phyloP scores from a whole-genome alignment of 495 filamentous ascomycete species.

The Jackrogersella multiformis region DNA sequence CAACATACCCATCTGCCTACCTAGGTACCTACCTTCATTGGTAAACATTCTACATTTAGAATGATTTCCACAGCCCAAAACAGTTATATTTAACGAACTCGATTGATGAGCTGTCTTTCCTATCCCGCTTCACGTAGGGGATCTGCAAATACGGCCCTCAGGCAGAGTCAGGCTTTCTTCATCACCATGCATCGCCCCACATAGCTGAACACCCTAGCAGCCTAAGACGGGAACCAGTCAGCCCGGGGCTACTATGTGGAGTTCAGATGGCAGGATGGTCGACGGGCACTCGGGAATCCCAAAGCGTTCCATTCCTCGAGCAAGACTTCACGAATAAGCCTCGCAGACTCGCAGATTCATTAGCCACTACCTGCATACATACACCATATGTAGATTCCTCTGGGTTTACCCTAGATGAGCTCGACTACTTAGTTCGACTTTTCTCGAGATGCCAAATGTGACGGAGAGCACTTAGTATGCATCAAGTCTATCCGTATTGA shows the following conservation, averaged over 20 bases:
- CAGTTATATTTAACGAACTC: not conserved
- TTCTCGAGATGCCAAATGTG: not conserved
- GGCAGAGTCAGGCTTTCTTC: constrained; percentile 3
- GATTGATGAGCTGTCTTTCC: not conserved
- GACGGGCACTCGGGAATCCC: not conserved
- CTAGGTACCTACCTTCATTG: not conserved
- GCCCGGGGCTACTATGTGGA: constrained; percentile 4
- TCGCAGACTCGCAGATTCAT: too few relatives aligned
- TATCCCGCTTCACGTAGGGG: not conserved
- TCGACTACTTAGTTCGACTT: not conserved
- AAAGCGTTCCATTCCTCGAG: not conserved
- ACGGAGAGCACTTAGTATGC: not conserved
- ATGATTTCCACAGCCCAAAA: not conserved
- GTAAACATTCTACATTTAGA: too few relatives aligned
- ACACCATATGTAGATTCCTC: too few relatives aligned
- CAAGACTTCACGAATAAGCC: too few relatives aligned
- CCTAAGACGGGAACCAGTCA: not conserved
- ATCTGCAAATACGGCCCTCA: constrained; percentile 8
- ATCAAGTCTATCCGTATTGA: not conserved
- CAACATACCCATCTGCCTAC: not conserved
- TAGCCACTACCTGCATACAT: too few relatives aligned
- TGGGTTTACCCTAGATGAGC: not conserved
- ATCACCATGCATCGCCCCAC: constrained; percentile 26
- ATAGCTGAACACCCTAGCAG: constrained; percentile 26
- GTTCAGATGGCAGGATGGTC: not conserved